phyloP scores from a whole-genome alignment of 2,329 filamentous ascomycete genomes.

The Sporothrix inflata region DNA sequence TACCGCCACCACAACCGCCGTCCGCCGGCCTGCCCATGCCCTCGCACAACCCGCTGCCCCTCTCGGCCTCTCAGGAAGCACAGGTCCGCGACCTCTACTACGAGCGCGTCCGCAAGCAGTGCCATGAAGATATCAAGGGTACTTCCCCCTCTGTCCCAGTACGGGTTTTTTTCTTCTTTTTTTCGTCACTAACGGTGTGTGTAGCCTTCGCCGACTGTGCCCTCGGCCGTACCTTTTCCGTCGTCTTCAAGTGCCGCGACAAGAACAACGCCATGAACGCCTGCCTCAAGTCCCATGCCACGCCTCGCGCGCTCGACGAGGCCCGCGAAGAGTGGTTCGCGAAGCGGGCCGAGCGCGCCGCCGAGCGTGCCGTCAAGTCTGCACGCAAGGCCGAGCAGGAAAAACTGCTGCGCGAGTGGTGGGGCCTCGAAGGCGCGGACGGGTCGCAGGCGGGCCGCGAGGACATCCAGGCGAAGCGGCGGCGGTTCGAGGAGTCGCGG shows the following conservation, averaged over 20 bases:
- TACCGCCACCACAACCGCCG: constrained; percentile 10
- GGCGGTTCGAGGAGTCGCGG: constrained; percentile 56
- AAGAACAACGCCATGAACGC: constrained; percentile 86
- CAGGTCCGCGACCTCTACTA: constrained; percentile 82
- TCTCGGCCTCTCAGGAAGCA: constrained; percentile 79
- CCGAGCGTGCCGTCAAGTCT: constrained; percentile 66
- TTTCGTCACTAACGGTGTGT: no score
- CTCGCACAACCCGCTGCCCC: constrained; percentile 76
- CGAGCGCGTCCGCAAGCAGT: constrained; percentile 74
- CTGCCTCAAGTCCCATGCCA: constrained; percentile 89
- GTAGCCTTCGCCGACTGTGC: constrained; percentile 96
- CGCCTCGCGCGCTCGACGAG: constrained; percentile 80
- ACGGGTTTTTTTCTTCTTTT: background rate
- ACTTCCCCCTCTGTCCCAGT: constrained; percentile 28
- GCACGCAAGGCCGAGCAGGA: constrained; percentile 64
- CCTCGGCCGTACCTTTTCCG: constrained; percentile 79
- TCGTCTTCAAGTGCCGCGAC: constrained; percentile 81
- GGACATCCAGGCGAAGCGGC: constrained; percentile 50
- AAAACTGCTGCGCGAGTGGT: constrained; percentile 68
- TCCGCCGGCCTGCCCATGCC: constrained; percentile 50
- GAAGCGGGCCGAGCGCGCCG: constrained; percentile 69
- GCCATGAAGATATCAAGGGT: constrained; percentile 80
- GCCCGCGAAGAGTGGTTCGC: constrained; percentile 95
- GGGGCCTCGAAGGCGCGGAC: constrained; percentile 55
- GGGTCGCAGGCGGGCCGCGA: constrained; percentile 58